Base-by-base conservation (phyloP, 192 early-diverging fungal species). In the Dissophora ornata region DNA sequence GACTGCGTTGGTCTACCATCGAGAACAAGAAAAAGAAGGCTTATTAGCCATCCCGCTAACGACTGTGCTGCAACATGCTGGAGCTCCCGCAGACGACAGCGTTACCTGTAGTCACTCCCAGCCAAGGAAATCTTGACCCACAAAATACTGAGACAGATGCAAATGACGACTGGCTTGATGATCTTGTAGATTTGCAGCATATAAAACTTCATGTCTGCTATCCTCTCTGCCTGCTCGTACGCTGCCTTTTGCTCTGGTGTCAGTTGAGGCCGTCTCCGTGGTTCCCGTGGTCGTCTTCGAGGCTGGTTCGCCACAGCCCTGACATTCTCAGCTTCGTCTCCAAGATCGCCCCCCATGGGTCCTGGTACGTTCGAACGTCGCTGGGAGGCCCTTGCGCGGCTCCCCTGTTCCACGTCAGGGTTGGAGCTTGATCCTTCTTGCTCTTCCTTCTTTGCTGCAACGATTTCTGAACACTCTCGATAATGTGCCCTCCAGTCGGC, bases 51-150 rank as follows among this genome's bases (percentile, higher is more conserved):
- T n/a, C n/a, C n/a, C n/a, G n/a, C n/a, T n/a, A n/a, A n/a, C n/a
- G n/a, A n/a, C n/a, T n/a, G n/a, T n/a, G n/a, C n/a, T n/a, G n/a
- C n/a, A n/a, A n/a, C n/a, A n/a, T n/a, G n/a, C n/a, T n/a, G n/a
- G 8, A 13, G n/a, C 16, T 10, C 19, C 16, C 24, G 34, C 36
- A 2, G 3, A 18, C 11, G 34, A 11, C 12, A 11, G 10, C 34
- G 22, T 58, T 67, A 80, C 81, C 71, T 75, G 34, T 84, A 83
- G 58, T 85, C 84, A 62, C 87, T 92, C 58, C 86, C 79, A 26
- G 60, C 80, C 64, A 79, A 63, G 22, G 80, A 83, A n/a, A 93
- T 70, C 58, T 95, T 95, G 52, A 95, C 92, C 94, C 94, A 95
- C 30, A 95, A 77, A 40, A 95, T 90, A 30, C 88, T 86, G 16